Conservation (phyloP, 345 rosid genomes). For the Viola odorata region DNA sequence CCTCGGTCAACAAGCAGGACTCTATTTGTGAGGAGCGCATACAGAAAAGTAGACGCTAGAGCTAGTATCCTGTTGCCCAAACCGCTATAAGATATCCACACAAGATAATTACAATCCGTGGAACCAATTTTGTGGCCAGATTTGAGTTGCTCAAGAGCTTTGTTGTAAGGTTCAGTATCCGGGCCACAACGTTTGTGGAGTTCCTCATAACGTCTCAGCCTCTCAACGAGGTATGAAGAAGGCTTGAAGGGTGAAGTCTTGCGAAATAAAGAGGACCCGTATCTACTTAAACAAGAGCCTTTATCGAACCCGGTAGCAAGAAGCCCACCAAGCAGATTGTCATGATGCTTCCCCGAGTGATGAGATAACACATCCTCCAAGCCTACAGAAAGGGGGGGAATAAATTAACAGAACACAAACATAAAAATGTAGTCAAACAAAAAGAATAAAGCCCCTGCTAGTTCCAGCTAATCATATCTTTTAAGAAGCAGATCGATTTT, state of each 20-base stretch:
- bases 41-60: slow-evolving; percentile 23
- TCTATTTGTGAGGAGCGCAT: slow-evolving; percentile 26
- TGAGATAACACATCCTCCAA: slow-evolving; percentile 1
- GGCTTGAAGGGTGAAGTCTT: slow-evolving; percentile 15
- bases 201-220: slow-evolving; percentile 24
- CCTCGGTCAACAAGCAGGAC: slow-evolving; percentile 26
- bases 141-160: slow-evolving; percentile 16
- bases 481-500: no score
- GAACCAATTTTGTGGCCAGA: slow-evolving; percentile 15
- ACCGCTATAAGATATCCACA: slow-evolving; percentile 26
- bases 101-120: slow-evolving; percentile 21
- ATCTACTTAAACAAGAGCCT: slow-evolving; percentile 20
- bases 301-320: slow-evolving; percentile 23
- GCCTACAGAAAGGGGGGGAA: neutral
- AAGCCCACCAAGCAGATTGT: slow-evolving; percentile 24
- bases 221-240: slow-evolving; percentile 21
- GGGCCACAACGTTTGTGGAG: slow-evolving; percentile 29
- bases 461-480: no score
- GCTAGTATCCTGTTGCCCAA: slow-evolving; percentile 28
- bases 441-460: no score
- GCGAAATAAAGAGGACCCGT: slow-evolving; percentile 16
- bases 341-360: neutral
- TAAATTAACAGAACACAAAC: neutral
- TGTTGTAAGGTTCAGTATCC: slow-evolving; percentile 12
- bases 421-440: no score